Evolutionary conservation across 805 yeast genomes (phyloP), one percentile per base, ranked within the genome.

Genomic region (Spathaspora sp.): DNA sequence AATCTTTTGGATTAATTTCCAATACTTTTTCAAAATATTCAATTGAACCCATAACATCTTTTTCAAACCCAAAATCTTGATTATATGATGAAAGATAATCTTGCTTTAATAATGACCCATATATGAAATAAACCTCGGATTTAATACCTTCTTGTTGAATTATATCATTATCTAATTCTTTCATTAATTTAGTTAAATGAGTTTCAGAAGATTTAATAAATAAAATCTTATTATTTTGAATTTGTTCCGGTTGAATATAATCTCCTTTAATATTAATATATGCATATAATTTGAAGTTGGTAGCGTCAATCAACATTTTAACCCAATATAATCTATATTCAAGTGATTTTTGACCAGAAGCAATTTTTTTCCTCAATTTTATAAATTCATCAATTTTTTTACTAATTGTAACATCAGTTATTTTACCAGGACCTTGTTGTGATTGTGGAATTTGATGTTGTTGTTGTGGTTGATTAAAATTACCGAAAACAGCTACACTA

Each of bases 251-350:
- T 2, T 58, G 48, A 11, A 72, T 62, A 16, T 62, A 60, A 49
- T 72, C 76, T 18, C 79, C 79, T 57, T 69, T 70, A 52, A 75
- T 72, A 58, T 71, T 73, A 49, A 75, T 66, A 53, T 69, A 73
- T n/a, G 72, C 63, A 54, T 68, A 73, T 17, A 75, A 61, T 56
- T 67, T 64, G 57, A 60, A 67, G 55, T 72, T 73, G 29, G 70
- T 66, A 12, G 78, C 76, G 16, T 59, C 55, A 18, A 75, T 65
- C 56, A 75, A 62, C 75, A 69, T 71, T 52, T 72, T 70, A 48
- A 70, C 67, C 79, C 79, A 75, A 53, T 69, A 63, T 47, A 74
- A 61, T 35, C 79, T 58, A 57, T 62, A 74, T 53, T 73, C 77
- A 35, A 64, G 60, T 1, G 77, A 60, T 57, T 75, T 75, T 52